phyloP scores from a whole-genome alignment of 805 yeast species.

The Wickerhamiella qilinensis region DNA sequence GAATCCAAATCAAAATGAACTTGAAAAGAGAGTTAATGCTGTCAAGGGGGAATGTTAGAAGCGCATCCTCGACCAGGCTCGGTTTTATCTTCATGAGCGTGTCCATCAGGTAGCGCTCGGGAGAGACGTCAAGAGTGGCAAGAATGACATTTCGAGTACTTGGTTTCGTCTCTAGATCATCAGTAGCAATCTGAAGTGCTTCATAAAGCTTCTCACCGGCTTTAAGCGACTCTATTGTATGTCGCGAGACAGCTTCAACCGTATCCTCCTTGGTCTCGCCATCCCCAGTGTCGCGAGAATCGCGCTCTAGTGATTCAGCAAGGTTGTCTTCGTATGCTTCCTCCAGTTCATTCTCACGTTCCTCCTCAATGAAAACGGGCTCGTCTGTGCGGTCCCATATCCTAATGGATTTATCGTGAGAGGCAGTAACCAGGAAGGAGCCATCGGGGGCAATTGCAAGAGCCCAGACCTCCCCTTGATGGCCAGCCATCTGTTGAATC shows the following conservation, averaged over 20 bases:
- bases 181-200: slow-evolving; percentile 69
- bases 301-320: slow-evolving; percentile 46
- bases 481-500: slow-evolving; percentile 72
- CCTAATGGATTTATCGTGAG: slow-evolving; percentile 88
- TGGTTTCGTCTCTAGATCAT: slow-evolving; percentile 36
- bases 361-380: slow-evolving; percentile 93
- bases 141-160: slow-evolving; percentile 46
- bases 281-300: slow-evolving; percentile 24
- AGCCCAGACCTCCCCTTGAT: slow-evolving; percentile 90
- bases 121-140: slow-evolving; percentile 50
- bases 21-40: slow-evolving; percentile 53
- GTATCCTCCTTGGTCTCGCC: slow-evolving; percentile 32
- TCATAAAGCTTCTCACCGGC: slow-evolving; percentile 90
- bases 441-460: slow-evolving; percentile 60
- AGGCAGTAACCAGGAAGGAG: slow-evolving; percentile 54
- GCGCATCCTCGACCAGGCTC: slow-evolving; percentile 82
- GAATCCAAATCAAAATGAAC: slow-evolving; percentile 65
- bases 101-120: slow-evolving; percentile 66
- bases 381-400: slow-evolving; percentile 91
- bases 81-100: slow-evolving; percentile 56
- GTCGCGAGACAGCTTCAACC: slow-evolving; percentile 48
- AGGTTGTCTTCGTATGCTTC: slow-evolving; percentile 76
- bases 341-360: slow-evolving; percentile 88
- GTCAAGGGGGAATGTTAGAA: slow-evolving; percentile 80
- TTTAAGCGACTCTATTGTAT: slow-evolving; percentile 79